Evolutionary conservation across 2,329 filamentous ascomycete genomes (phyloP), one percentile per base, ranked within the genome.

Genomic region (Aureobasidium mangrovei): DNA sequence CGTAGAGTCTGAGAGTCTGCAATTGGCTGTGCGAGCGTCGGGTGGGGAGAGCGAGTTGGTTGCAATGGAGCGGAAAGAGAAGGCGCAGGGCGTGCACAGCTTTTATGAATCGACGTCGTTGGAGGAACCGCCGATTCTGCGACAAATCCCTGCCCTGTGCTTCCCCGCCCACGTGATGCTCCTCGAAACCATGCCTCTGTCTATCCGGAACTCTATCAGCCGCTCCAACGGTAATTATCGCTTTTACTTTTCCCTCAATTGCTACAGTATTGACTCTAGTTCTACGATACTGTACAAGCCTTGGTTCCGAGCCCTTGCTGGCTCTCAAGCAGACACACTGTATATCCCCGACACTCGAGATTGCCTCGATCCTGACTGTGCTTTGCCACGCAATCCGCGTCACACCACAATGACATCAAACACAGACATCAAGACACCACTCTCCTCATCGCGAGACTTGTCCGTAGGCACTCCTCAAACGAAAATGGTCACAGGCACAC

Each of bases 101-200:
- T 41, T 51, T 48, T 41, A 51, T 51, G 47, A 51, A 51, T 41
- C 28, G 46, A 24, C 46, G 46, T 49, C 46, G 46, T 18, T 18
- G 18, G 18, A 18, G 18, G 18, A 18, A 18, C 18, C 18, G 18
- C 18, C 18, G 46, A 39, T 36, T 8, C 35, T 49, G 39, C 46
- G 46, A 49, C 18, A 40, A 40, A 7, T 35, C 35, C 28, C 45
- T 28, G 43, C 31, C 43, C 12, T 46, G 43, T 31, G 24, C 26
- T 18, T 18, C 47, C 47, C 47, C 47, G 47, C 47, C 8, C 47
- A 51, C 47, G 47, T 51, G 47, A 51, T 18, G 18, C 6, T 35
- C 32, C 10, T 10, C 7, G 32, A 7, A 35, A 7, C 32, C 32
- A 1, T 9, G 4, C 7, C 2, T n/a, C n/a, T 26, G n/a, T 27